Evolutionary conservation across 495 filamentous ascomycete species (phyloP).

Genomic region (Podospora tetraspora): DNA sequence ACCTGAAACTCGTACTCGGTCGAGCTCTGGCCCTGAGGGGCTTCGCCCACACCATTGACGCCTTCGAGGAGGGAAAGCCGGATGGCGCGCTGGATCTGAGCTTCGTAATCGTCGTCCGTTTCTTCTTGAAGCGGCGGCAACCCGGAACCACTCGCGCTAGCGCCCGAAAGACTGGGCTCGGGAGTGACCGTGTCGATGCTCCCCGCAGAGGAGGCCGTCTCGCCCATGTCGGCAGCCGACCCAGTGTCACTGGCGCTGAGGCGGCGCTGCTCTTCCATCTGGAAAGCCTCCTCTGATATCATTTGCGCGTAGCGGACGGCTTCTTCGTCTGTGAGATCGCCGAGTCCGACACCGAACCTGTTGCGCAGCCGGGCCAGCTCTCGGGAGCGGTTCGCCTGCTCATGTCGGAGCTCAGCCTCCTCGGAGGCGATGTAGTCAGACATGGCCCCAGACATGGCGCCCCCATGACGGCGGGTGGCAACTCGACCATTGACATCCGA

Average conservation of each 20-base stretch:
- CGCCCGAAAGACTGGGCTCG: conserved; percentile 45
- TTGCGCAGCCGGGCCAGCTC: conserved; percentile 64
- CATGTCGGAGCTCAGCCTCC: conserved; percentile 69
- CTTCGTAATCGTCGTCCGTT: conserved; percentile 59
- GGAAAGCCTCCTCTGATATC: conserved; percentile 74
- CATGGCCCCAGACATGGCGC: conserved; percentile 38
- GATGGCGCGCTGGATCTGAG: conserved; percentile 76
- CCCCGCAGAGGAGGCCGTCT: conserved; percentile 43
- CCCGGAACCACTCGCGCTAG: conserved; percentile 21
- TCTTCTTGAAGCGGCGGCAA: conserved; percentile 35
- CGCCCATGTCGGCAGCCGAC: conserved; percentile 42
- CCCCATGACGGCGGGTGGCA: conserved; percentile 34
- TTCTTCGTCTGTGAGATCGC: conserved; percentile 81
- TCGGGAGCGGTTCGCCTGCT: conserved; percentile 50
- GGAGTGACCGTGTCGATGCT: conserved; percentile 47
- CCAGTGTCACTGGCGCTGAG: conserved; percentile 47
- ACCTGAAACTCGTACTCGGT: conserved; percentile 49
- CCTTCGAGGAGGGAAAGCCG: conserved; percentile 65
- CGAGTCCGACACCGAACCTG: conserved; percentile 75
- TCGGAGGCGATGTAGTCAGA: conserved; percentile 79
- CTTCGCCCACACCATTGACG: conserved; percentile 31
- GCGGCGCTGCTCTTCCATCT: conserved; percentile 55
- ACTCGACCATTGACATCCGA: conserved; percentile 40
- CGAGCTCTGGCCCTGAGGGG: conserved; percentile 27
- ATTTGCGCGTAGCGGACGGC: conserved; percentile 82